These are phyloP conservation scores for Neoboletus magnificus DNA, from an alignment of 768 basidiomycete species.

Conservation along the genomic window DNA sequence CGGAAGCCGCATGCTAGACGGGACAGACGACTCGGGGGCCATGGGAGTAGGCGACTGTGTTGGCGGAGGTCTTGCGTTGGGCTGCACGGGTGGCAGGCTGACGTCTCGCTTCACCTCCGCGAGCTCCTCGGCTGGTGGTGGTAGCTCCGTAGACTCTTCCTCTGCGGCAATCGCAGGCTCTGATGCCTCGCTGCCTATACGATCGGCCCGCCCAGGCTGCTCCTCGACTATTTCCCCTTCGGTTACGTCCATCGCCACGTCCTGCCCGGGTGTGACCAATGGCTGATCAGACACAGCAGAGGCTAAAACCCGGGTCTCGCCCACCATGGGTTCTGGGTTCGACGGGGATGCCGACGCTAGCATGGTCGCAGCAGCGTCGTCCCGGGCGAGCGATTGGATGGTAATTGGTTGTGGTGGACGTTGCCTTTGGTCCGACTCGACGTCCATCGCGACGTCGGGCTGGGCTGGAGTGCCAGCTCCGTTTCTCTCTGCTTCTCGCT, in stretches of 20 bases:
- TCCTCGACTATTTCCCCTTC: constrained; percentile 17
- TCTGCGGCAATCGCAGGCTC: constrained; percentile 1
- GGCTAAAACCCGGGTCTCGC: background rate
- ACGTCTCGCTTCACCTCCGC: constrained; percentile 22
- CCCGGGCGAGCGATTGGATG: background rate
- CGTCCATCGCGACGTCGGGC: constrained; percentile 20
- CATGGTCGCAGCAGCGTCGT: background rate
- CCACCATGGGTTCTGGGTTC: constrained; percentile 11
- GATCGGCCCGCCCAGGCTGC: constrained; percentile 10
- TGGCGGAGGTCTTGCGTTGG: constrained; percentile 7
- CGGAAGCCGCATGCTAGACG: constrained; percentile 15
- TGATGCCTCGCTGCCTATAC: background rate
- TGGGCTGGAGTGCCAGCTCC: background rate
- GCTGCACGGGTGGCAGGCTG: constrained; percentile 22
- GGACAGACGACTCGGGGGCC: constrained; percentile 8
- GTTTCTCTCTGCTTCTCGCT: constrained; percentile 9
- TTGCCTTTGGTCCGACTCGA: constrained; percentile 16
- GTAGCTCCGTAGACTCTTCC: constrained; percentile 6
- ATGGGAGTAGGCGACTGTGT: constrained; percentile 12
- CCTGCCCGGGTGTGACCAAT: constrained; percentile 20
- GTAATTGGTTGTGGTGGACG: background rate
- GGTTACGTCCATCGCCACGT: constrained; percentile 23
- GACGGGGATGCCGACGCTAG: background rate
- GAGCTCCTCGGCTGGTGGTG: constrained; percentile 10
- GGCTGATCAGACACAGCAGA: constrained; percentile 22